Evolutionary conservation across 1,284 basidiomycete species (phyloP).

Genomic region (Erythrobasidium hasegawianum): DNA sequence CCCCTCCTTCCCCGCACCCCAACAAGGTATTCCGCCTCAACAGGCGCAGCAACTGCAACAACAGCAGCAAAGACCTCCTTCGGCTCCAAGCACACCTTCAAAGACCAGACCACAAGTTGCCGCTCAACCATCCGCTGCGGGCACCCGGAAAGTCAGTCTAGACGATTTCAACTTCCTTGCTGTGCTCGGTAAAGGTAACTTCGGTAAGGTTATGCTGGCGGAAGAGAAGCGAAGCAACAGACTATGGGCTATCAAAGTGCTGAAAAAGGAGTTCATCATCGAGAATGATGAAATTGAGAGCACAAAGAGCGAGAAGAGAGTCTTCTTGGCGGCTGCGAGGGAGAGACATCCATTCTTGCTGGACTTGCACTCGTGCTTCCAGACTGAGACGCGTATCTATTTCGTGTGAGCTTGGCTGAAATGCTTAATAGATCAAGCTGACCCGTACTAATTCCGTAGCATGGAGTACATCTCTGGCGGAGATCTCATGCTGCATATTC

Average conservation of each 20-base stretch:
- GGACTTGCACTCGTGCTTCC: slow-evolving; percentile 97
- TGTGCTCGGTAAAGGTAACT: slow-evolving; percentile 98
- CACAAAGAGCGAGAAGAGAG: slow-evolving; percentile 98
- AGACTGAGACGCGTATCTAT: slow-evolving; percentile 94
- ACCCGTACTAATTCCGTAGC: neutral
- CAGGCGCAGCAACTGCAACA: slow-evolving; percentile 48
- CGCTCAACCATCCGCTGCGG: slow-evolving; percentile 49
- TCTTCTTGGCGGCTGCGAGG: slow-evolving; percentile 90
- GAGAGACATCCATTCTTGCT: slow-evolving; percentile 98
- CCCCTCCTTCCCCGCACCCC: slow-evolving; percentile 34
- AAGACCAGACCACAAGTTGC: slow-evolving; percentile 14
- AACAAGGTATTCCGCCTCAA: slow-evolving; percentile 38
- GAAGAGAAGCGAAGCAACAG: slow-evolving; percentile 90
- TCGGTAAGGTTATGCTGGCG: slow-evolving; percentile 99
- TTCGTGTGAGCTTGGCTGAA: slow-evolving; percentile 52
- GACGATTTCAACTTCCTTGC: slow-evolving; percentile 99
- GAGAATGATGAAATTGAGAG: slow-evolving; percentile 99
- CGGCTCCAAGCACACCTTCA: slow-evolving; percentile 24
- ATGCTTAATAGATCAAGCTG: slow-evolving; percentile 43
- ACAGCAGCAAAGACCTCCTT: slow-evolving; percentile 48
- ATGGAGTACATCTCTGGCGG: slow-evolving; percentile 61
- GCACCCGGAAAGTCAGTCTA: slow-evolving; percentile 75
- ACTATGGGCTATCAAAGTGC: slow-evolving; percentile 97
- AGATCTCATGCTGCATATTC: slow-evolving; percentile 77
- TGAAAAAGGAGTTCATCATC: slow-evolving; percentile 99